These are phyloP conservation scores for Vaccinium corymbosum DNA, from an alignment of 148 eudicot species.

Conservation along the genomic window DNA sequence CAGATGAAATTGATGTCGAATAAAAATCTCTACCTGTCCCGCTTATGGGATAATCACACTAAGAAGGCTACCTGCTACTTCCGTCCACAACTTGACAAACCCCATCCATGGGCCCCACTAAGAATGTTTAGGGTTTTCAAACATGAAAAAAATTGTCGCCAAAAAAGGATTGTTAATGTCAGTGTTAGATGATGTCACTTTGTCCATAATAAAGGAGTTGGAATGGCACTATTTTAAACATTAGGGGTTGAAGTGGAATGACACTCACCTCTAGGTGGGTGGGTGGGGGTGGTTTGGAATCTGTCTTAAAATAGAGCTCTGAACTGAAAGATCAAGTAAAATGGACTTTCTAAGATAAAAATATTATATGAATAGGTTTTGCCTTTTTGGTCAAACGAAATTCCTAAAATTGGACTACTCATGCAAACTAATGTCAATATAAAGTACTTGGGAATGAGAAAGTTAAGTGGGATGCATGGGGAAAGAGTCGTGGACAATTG, in stretches of 20 bases:
- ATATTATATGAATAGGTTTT: not conserved
- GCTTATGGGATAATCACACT: conserved; percentile 3
- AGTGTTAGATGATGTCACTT: not conserved
- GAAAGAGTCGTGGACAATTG: not conserved
- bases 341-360: not conserved
- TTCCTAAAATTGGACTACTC: not conserved
- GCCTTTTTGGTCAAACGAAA: not conserved
- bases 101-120: not conserved
- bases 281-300: not conserved
- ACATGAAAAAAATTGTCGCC: not conserved
- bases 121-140: not conserved
- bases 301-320: not conserved
- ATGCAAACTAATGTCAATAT: not conserved
- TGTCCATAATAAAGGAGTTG: not conserved
- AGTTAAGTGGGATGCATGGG: not conserved
- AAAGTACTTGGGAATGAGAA: not conserved
- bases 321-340: not conserved
- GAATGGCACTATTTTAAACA: not conserved
- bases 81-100: not conserved
- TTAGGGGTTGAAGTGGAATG: not conserved
- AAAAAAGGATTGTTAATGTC: not conserved
- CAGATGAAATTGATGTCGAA: not conserved
- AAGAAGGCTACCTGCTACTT: not conserved
- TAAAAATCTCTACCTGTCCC: not conserved
- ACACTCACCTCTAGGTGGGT: not conserved